phyloP scores from a whole-genome alignment of 106 monocot genomes.

The Allium fistulosum region DNA sequence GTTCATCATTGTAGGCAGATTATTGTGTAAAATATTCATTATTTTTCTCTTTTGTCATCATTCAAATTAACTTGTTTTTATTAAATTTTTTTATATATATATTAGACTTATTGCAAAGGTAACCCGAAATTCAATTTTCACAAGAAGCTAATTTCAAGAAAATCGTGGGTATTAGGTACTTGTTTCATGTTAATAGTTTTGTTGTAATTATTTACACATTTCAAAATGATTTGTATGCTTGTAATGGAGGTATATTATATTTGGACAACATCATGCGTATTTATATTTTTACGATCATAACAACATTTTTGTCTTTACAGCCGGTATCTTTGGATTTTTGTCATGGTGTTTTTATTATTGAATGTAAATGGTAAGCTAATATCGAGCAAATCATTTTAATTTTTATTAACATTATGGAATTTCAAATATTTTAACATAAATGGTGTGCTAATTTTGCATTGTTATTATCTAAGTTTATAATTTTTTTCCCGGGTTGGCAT shows the following conservation, averaged over 20 bases:
- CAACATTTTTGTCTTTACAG: constrained; percentile 26
- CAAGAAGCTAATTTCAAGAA: constrained; percentile 70
- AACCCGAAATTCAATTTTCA: constrained; percentile 61
- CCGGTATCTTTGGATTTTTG: constrained; percentile 83
- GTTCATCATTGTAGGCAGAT: constrained; percentile 70
- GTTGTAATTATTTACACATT: neutral
- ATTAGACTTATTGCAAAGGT: constrained; percentile 37
- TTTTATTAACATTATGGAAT: neutral
- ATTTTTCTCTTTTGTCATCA: neutral
- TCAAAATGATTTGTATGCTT: neutral
- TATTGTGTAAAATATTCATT: constrained; percentile 1
- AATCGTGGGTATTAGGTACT: constrained; percentile 63
- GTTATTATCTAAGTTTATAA: too few species aligned
- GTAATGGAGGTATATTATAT: neutral
- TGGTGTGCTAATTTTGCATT: neutral
- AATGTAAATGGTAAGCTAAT: constrained; percentile 57
- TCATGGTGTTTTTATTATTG: constrained; percentile 69
- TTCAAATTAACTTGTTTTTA: neutral
- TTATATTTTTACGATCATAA: neutral
- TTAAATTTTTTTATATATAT: neutral
- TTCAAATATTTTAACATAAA: neutral
- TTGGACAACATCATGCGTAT: neutral
- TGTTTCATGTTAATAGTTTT: neutral
- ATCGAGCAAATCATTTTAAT: neutral
- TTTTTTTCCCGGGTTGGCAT: constrained; percentile 31